Evolutionary conservation across 495 filamentous ascomycete genomes (phyloP).

Genomic region (Tetracladium setigerum): DNA sequence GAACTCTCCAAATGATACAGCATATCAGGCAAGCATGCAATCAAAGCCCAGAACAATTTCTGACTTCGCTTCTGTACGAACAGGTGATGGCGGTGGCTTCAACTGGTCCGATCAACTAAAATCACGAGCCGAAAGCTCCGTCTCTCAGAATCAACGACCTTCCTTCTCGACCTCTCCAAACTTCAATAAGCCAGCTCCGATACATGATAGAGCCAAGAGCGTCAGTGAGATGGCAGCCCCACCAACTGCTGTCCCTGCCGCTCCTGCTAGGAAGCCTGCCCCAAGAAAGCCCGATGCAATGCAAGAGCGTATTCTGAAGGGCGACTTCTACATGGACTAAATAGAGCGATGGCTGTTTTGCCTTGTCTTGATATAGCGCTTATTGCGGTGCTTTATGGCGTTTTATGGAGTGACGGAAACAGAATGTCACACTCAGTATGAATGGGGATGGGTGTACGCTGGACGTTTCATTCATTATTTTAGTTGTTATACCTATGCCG

Average conservation of each 20-base stretch:
- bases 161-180: constrained; percentile 23
- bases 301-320: constrained; percentile 93
- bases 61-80: constrained; percentile 48
- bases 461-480: constrained; percentile 16
- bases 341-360: constrained; percentile 10
- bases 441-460: constrained; percentile 10
- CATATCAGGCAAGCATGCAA: constrained; percentile 40
- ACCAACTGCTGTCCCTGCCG: constrained; percentile 30
- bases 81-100: constrained; percentile 71
- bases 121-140: constrained; percentile 75
- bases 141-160: constrained; percentile 46
- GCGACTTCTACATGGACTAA: constrained; percentile 97
- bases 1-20: constrained; percentile 30
- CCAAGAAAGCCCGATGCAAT: constrained; percentile 76
- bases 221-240: constrained; percentile 57
- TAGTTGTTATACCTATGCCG: not conserved
- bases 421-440: constrained; percentile 7
- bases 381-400: constrained; percentile 7
- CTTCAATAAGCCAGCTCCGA: constrained; percentile 21
- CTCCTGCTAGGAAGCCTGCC: constrained; percentile 29
- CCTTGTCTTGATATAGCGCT: constrained; percentile 2
- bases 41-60: constrained; percentile 46
- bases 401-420: constrained; percentile 12
- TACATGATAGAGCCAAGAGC: constrained; percentile 63
- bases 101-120: constrained; percentile 94